A percentile compares a stretch with the other conserved stretches of the same genome.
Conservation (phyloP, 2,329 filamentous ascomycete species). For the Xylaria sp. region DNA sequence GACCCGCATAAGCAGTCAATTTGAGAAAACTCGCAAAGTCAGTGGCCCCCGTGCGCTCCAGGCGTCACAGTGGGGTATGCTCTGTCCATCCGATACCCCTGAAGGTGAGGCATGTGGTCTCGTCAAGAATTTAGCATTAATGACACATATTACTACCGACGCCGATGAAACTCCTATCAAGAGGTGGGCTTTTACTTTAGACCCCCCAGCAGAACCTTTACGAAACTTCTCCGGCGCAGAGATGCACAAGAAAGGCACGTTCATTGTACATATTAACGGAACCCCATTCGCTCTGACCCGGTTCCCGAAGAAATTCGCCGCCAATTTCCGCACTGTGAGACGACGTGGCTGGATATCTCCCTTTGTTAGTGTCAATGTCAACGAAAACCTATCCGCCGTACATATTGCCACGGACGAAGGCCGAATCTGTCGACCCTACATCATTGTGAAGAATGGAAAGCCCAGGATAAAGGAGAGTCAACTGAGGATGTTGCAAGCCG, state of each 20-base stretch:
- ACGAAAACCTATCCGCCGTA: constrained; percentile 87
- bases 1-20: constrained; percentile 97
- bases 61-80: constrained; percentile 97
- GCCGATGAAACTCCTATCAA: constrained; percentile 91
- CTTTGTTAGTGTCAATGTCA: constrained; percentile 96
- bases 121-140: constrained; percentile 96
- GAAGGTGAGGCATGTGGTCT: constrained; percentile 98
- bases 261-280: constrained; percentile 93
- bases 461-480: constrained; percentile 81
- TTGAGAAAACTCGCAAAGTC: constrained; percentile 97
- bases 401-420: constrained; percentile 98
- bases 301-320: constrained; percentile 84
- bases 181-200: constrained; percentile 83
- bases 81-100: constrained; percentile 95
- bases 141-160: constrained; percentile 99
- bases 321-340: constrained; percentile 83
- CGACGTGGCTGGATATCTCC: constrained; percentile 92
- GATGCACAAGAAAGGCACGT: constrained; percentile 82
- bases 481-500: constrained; percentile 79
- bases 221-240: constrained; percentile 76
- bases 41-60: constrained; percentile 94
- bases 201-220: constrained; percentile 80
- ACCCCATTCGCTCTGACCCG: constrained; percentile 89
- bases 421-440: constrained; percentile 92
- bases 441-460: constrained; percentile 88